These are phyloP conservation scores for Hyaloscypha finlandica DNA, from an alignment of 495 filamentous ascomycete genomes.

Conservation along the genomic window DNA sequence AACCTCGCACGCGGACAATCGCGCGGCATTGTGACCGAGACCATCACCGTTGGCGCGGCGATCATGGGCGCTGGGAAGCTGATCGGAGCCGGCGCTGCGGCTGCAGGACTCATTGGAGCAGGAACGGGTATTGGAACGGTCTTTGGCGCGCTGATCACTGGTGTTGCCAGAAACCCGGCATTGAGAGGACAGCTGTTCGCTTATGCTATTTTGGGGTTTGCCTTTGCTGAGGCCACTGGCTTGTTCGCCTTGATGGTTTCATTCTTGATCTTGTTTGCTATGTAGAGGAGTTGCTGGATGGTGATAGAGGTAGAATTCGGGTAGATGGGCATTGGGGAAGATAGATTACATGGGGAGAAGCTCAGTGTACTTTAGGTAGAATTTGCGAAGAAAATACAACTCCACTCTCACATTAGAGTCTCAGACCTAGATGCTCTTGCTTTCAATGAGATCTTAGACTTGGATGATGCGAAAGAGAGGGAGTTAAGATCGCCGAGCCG, in stretches of 20 bases:
- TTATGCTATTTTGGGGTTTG: constrained; percentile 43
- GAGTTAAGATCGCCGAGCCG: no score
- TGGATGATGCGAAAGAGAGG: no score
- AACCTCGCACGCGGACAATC: constrained; percentile 27
- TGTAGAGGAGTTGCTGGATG: constrained; percentile 30
- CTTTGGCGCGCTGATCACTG: constrained; percentile 42
- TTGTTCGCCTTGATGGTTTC: constrained; percentile 47
- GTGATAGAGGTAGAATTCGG: background rate
- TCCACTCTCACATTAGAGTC: background rate
- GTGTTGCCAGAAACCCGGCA: constrained; percentile 44
- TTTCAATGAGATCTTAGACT: no score
- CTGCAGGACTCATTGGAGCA: constrained; percentile 43
- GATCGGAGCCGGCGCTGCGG: constrained; percentile 42
- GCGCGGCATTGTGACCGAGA: constrained; percentile 38
- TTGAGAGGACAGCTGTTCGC: constrained; percentile 42
- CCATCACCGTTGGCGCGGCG: constrained; percentile 36
- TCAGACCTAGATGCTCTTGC: no score
- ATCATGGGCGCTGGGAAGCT: constrained; percentile 40
- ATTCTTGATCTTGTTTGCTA: constrained; percentile 43
- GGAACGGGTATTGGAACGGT: constrained; percentile 44
- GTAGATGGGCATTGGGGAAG: background rate
- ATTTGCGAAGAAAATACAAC: background rate
- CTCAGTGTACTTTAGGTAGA: background rate
- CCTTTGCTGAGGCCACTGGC: constrained; percentile 43
- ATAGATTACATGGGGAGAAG: background rate